Conservation (phyloP, 2,329 filamentous ascomycete species). For the Talaromyces islandicus region DNA sequence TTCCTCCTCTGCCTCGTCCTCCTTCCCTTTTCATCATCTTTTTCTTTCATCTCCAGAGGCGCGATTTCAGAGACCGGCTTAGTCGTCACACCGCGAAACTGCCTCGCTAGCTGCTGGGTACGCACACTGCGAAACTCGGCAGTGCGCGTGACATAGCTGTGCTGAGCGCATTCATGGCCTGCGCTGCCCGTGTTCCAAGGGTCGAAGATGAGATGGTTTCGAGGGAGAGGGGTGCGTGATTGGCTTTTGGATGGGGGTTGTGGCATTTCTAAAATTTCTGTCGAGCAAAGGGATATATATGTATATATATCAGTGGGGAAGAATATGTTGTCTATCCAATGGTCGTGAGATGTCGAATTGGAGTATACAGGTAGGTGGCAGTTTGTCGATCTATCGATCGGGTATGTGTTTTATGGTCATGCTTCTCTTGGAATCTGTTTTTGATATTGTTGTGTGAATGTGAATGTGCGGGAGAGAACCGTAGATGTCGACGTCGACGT, state of each 20-base stretch:
- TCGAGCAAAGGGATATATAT: no score
- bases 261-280: no score
- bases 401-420: not conserved
- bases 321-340: not conserved
- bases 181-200: slow-evolving; percentile 62
- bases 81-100: slow-evolving; percentile 54
- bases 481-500: not conserved
- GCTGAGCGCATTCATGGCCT: slow-evolving; percentile 74
- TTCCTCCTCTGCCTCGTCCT: slow-evolving; percentile 20
- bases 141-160: slow-evolving; percentile 51
- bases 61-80: no score
- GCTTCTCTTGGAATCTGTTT: not conserved
- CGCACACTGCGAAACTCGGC: slow-evolving; percentile 68
- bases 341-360: not conserved
- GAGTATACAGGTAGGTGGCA: not conserved
- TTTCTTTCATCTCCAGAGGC: slow-evolving; percentile 29
- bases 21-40: slow-evolving; percentile 48
- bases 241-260: not conserved
- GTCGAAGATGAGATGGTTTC: slow-evolving; percentile 26
- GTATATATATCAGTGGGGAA: no score
- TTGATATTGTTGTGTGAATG: not conserved
- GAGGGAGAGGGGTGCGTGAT: not conserved
- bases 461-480: not conserved
- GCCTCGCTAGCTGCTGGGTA: slow-evolving; percentile 61
- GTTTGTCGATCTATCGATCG: not conserved